phyloP scores from a whole-genome alignment of 352 stramenopile genomes.

The Halophytophthora polymorphica region DNA sequence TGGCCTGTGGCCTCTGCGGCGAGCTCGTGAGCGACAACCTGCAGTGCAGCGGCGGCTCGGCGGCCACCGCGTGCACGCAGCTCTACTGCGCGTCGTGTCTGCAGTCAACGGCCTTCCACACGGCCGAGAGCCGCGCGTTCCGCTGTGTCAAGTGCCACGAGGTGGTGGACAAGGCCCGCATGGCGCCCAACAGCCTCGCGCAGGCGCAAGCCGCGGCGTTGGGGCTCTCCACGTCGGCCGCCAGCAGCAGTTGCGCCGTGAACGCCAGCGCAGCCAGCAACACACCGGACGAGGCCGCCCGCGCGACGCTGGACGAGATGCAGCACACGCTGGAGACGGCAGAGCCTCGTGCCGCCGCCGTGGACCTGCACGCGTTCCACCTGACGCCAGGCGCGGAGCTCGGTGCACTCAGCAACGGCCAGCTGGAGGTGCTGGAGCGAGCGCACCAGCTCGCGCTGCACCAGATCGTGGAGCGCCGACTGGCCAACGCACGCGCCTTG shows the following conservation, averaged over 20 bases:
- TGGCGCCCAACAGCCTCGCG: conserved; percentile 63
- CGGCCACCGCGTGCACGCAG: conserved; percentile 40
- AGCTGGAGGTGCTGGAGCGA: conserved; percentile 72
- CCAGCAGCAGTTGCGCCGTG: not conserved
- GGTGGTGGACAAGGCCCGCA: conserved; percentile 31
- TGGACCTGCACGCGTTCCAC: conserved; percentile 45
- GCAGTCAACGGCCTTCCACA: conserved; percentile 22
- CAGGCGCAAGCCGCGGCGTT: conserved; percentile 57
- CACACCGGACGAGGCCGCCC: conserved; percentile 5
- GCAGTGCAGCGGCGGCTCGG: conserved; percentile 40
- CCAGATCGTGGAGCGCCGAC: conserved; percentile 57
- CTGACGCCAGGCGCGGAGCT: conserved; percentile 53
- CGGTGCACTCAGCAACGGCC: conserved; percentile 55
- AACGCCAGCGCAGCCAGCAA: not conserved
- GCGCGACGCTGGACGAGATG: conserved; percentile 46
- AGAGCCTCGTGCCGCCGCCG: conserved; percentile 31
- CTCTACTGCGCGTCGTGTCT: conserved; percentile 72
- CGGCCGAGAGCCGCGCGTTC: conserved; percentile 20
- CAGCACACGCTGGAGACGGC: conserved; percentile 33
- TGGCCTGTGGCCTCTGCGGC: conserved; percentile 71
- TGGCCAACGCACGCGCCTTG: conserved; percentile 50
- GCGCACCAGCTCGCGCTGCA: conserved; percentile 54
- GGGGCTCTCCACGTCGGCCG: conserved; percentile 36
- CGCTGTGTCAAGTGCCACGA: conserved; percentile 59
- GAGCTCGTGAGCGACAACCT: conserved; percentile 75